Evolutionary conservation across 2,329 filamentous ascomycete species (phyloP), one percentile per base, ranked within the genome.

Genomic region (Tolypocladium capitatum): DNA sequence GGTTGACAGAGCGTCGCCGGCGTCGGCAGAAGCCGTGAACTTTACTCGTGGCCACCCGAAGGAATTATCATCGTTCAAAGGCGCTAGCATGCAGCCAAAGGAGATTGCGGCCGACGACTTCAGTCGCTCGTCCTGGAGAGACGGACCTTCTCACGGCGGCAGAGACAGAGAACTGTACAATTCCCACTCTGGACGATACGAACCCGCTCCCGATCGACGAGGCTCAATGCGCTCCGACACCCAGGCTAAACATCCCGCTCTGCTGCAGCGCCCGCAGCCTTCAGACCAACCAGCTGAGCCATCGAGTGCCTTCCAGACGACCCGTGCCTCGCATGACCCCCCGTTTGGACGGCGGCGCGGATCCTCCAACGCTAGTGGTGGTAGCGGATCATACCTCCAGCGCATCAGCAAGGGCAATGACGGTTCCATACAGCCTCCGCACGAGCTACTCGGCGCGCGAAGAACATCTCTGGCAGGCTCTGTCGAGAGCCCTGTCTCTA

Each of bases 51-150:
- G 72, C 52, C 66, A 73, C 49, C 66, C 70, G 21, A 74, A 71
- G 57, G 81, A 87, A 53, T 63, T 70, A 11, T 72, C 76, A 47
- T 68, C 71, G 6, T 71, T 74, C 49, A 81, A 82, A 51, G 69
- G 69, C 46, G 69, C 71, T 54, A 69, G 70, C 18, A 72, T 72
- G 45, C 73, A 72, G 18, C 71, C 60, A 0, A 87, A 88, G 59
- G 90, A 97, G 61, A 94, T 96, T 53, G 87, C 89, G 6, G 86
- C 90, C 0, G 92, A 97, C 63, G 91, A 95, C 55, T 97, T 96
- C 60, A 94, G 84, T 62, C 78, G 92, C 52, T 80, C 83, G 46
- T 78, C 82, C 32, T 94, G 86, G 83, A 78, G 85, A 58, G 88
- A 95, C 52, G 77, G 81, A 5, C 72, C 74, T 33, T 61, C 71